A percentile compares a stretch with the other conserved stretches of the same genome.
phyloP scores from a whole-genome alignment of 2,329 filamentous ascomycete genomes.

The Cercospora zeae-maydis region DNA sequence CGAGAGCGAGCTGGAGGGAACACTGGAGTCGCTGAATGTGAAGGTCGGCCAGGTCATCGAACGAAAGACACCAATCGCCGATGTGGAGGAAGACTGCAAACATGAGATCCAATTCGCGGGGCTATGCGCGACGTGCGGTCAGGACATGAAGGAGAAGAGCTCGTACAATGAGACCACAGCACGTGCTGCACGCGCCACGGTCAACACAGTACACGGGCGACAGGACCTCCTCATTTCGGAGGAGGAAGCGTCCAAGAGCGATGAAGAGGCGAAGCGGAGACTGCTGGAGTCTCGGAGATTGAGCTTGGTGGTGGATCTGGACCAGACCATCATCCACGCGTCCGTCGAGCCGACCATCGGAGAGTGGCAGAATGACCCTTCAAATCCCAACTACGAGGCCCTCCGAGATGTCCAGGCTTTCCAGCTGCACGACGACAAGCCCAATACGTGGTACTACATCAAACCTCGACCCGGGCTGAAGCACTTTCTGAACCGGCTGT shows the following conservation, averaged over 20 bases:
- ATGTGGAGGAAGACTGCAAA: constrained; percentile 84
- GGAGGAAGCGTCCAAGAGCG: constrained; percentile 73
- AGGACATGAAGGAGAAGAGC: constrained; percentile 81
- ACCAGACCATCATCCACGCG: constrained; percentile 97
- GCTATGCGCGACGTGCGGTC: constrained; percentile 86
- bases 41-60: constrained; percentile 60
- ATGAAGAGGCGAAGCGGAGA: constrained; percentile 80
- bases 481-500: constrained; percentile 73
- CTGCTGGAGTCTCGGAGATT: constrained; percentile 78
- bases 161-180: constrained; percentile 77
- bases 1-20: constrained; percentile 79
- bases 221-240: constrained; percentile 80
- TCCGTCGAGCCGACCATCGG: constrained; percentile 94
- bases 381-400: constrained; percentile 85
- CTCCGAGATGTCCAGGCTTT: constrained; percentile 87
- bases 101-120: constrained; percentile 90
- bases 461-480: constrained; percentile 87
- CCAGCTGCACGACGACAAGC: constrained; percentile 81
- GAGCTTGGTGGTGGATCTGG: constrained; percentile 90
- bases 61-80: constrained; percentile 55
- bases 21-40: constrained; percentile 72
- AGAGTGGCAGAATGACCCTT: constrained; percentile 87
- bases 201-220: constrained; percentile 94
- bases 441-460: constrained; percentile 94
- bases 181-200: constrained; percentile 80